Evolutionary conservation across 768 basidiomycete species (phyloP), one percentile per base, ranked within the genome.

Genomic region (Tylopilus sp.): DNA sequence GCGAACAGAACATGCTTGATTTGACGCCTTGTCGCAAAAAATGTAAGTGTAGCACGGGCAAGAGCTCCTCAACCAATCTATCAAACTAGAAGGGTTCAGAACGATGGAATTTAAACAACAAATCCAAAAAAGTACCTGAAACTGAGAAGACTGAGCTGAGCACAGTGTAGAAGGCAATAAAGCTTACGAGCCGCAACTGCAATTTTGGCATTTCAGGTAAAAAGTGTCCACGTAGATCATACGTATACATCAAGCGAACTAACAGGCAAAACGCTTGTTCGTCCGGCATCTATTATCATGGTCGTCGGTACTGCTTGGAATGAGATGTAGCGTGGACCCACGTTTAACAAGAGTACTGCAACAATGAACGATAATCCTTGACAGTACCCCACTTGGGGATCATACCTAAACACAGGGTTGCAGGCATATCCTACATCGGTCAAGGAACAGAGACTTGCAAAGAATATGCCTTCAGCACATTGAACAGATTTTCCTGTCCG

Each of bases 141-240:
- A 86, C 83, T 83, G 50, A 22, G 39, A 22, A 50, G 36, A 45
- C 23, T 54, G n/a, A 57, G 48, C 18, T n/a, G 35, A 26, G 26
- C 21, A 22, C 2, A 26, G 25, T 3, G n/a, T 8, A 7, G 2
- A 36, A 38, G 20, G 17, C 20, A 25, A 23, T 47, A 36, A 21
- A 22, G 66, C 83, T 72, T 65, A 90, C 88, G 53, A 99, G 79
- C 20, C 95, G 91, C 39, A 94, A 73, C 66, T 98, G 97, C 6
- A 99, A 69, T 58, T 93, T 95, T 1, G 97, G 97, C 97, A 99
- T 99, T 63, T 99, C 95, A 4, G 97, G 95, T n/a, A 98, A 76
- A 71, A 94, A 99, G 71, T 98, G 95, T 1, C 93, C 93, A 40
- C 95, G 84, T 3, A 98, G 77, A 68, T 95, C 95, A 65, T 99